Evolutionary conservation across 768 basidiomycete species (phyloP), one percentile per base, ranked within the genome.

Genomic region (Pholiota conissans): DNA sequence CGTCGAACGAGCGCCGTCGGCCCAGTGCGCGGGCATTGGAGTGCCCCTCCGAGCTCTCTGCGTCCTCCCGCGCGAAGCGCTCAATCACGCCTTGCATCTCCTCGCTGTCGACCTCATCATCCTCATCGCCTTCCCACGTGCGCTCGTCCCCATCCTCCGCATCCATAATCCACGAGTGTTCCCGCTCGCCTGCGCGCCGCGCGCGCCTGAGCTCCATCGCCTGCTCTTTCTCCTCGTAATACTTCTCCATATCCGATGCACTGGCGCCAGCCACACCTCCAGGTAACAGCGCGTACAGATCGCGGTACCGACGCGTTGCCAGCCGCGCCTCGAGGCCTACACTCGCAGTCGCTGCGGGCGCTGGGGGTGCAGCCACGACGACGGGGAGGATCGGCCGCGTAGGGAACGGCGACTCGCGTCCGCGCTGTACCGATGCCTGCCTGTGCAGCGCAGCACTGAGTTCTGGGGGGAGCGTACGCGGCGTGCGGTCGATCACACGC

Each of bases 381-480:
- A 20, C 37, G 20, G 68, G 49, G 57, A 73, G 55, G n/a, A 80
- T 59, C 18, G 81, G 80, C 9, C 69, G 70, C n/a, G 74, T 51
- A 22, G 84, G 83, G 70, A 84, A 84, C 0, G 84, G 82, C 13
- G 74, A 61, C 62, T 81, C 77, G 35, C 76, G 74, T 11, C 83
- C 84, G 14, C 84, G 73, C 57, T 75, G 75, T 27, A 76, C 67
- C 34, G 40, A 52, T 61, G 67, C 51, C 47, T 49, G 47, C 20
- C 52, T 39, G 13, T 54, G 34, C 20, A 65, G 39, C 11, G 24
- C 49, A 14, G 50, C 27, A 27, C 45, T 30, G 22, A 56, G 50
- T 28, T 60, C 64, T 13, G 60, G 49, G n/a, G 65, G 60, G 22
- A 61, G 55, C 22, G 58, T 45, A 5, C 63, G 51, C 11, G 58